A percentile compares a stretch with the other conserved stretches of the same genome.
Conservation (phyloP, 2,329 filamentous ascomycete species). For the Iodosphaeria phyllophila region DNA sequence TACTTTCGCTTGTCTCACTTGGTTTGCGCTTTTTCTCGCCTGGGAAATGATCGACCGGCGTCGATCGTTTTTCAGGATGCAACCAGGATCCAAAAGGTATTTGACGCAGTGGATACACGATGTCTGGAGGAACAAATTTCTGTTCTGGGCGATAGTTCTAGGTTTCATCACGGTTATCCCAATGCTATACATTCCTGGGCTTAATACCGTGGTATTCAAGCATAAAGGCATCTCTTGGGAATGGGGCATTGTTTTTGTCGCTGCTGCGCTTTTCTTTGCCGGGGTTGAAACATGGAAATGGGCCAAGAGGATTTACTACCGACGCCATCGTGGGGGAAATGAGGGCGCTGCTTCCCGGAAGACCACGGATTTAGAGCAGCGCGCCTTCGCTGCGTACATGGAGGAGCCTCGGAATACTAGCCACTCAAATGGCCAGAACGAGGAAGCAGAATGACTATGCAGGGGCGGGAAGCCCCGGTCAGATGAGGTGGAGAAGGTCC, state of each 20-base stretch:
- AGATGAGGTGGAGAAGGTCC: no score
- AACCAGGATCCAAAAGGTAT: slow-evolving; percentile 38
- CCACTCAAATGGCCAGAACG: slow-evolving; percentile 1
- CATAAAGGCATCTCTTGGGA: slow-evolving; percentile 43
- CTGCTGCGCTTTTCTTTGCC: slow-evolving; percentile 32
- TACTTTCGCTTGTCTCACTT: slow-evolving; percentile 56
- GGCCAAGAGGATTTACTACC: slow-evolving; percentile 27
- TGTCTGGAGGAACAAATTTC: slow-evolving; percentile 54
- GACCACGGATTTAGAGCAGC: slow-evolving; percentile 20
- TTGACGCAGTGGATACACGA: slow-evolving; percentile 49
- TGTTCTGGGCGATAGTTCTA: slow-evolving; percentile 42
- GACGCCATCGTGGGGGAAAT: slow-evolving; percentile 9
- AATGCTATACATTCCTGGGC: slow-evolving; percentile 37
- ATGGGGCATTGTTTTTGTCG: slow-evolving; percentile 40
- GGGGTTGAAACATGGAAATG: slow-evolving; percentile 42
- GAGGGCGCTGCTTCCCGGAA: slow-evolving; percentile 13
- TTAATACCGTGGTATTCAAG: slow-evolving; percentile 40
- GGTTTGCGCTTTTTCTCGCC: slow-evolving; percentile 58
- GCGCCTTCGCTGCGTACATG: slow-evolving; percentile 20
- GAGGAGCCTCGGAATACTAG: neutral
- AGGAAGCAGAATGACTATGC: slow-evolving; percentile 7
- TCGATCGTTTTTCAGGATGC: slow-evolving; percentile 58
- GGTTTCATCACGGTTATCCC: slow-evolving; percentile 30
- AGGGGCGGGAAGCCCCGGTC: slow-evolving; percentile 7
- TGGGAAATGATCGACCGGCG: slow-evolving; percentile 65